Evolutionary conservation across 2,329 filamentous ascomycete genomes (phyloP).

Genomic region (Aspergillus persii): DNA sequence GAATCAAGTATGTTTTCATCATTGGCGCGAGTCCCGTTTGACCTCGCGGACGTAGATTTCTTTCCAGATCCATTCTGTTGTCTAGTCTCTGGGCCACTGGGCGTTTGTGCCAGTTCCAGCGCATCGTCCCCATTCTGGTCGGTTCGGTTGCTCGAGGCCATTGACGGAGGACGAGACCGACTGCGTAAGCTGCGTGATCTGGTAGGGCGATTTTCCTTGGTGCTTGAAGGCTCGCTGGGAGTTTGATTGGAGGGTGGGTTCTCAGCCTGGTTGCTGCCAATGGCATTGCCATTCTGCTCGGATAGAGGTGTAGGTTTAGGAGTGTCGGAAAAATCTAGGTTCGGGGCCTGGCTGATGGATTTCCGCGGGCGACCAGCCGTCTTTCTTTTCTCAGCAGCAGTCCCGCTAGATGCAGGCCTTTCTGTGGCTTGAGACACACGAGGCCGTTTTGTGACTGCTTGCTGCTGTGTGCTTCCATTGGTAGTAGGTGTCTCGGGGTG

Average conservation of each 20-base stretch:
- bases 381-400: slow-evolving; percentile 14
- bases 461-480: slow-evolving; percentile 13
- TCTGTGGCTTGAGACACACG: slow-evolving; percentile 23
- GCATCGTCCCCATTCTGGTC: background rate
- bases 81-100: background rate
- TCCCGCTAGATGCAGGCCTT: slow-evolving; percentile 3
- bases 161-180: slow-evolving; percentile 14
- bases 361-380: slow-evolving; percentile 29
- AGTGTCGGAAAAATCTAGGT: slow-evolving; percentile 10
- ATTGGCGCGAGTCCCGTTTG: background rate
- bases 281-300: slow-evolving; percentile 21
- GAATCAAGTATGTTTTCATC: slow-evolving; percentile 8
- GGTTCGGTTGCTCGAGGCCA: background rate
- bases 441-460: slow-evolving; percentile 29
- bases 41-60: slow-evolving; percentile 9
- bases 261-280: slow-evolving; percentile 13
- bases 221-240: slow-evolving; percentile 8
- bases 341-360: slow-evolving; percentile 21
- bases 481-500: background rate
- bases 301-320: slow-evolving; percentile 12
- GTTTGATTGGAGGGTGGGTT: slow-evolving; percentile 6
- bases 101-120: background rate
- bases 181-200: slow-evolving; percentile 18
- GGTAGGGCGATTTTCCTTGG: slow-evolving; percentile 4
- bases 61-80: slow-evolving; percentile 10